Evolutionary conservation across 2,329 filamentous ascomycete species (phyloP).

Genomic region (Aureobasidium sp.): DNA sequence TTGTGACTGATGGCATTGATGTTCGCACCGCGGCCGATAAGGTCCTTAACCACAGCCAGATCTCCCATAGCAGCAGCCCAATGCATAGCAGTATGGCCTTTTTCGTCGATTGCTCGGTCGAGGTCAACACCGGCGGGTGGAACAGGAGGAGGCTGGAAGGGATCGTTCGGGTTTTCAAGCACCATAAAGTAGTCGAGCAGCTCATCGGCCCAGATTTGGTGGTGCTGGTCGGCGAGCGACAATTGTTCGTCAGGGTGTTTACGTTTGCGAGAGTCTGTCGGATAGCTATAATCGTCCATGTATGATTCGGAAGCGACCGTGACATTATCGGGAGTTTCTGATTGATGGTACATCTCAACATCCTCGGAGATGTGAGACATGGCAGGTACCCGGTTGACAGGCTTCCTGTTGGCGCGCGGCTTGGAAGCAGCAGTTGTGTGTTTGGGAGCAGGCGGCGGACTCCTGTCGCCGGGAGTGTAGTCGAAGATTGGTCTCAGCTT

Average conservation of each 20-base stretch:
- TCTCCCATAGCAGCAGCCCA: slow-evolving; percentile 99
- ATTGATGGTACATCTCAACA: slow-evolving; percentile 59
- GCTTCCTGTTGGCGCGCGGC: slow-evolving; percentile 46
- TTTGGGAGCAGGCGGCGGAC: slow-evolving; percentile 86
- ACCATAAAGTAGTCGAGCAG: slow-evolving; percentile 94
- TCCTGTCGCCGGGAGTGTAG: slow-evolving; percentile 73
- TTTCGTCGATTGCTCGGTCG: slow-evolving; percentile 86
- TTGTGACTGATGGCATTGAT: slow-evolving; percentile 56
- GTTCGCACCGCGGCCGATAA: slow-evolving; percentile 72
- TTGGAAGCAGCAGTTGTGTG: slow-evolving; percentile 69
- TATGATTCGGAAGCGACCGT: slow-evolving; percentile 79
- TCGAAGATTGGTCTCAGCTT: slow-evolving; percentile 84
- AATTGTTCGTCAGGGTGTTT: slow-evolving; percentile 59
- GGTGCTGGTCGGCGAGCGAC: slow-evolving; percentile 65
- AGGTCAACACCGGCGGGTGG: slow-evolving; percentile 82
- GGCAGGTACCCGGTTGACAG: slow-evolving; percentile 18
- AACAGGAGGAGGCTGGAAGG: slow-evolving; percentile 59
- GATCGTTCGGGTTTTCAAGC: slow-evolving; percentile 40
- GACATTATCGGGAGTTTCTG: slow-evolving; percentile 74
- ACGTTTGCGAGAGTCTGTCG: slow-evolving; percentile 52
- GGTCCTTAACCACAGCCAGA: slow-evolving; percentile 78
- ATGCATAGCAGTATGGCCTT: slow-evolving; percentile 85
- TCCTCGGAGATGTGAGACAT: slow-evolving; percentile 45
- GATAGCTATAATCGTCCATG: slow-evolving; percentile 68
- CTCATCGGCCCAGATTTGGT: slow-evolving; percentile 85